Base-by-base conservation (phyloP, 208 protist species). In the Willaertia magna region DNA sequence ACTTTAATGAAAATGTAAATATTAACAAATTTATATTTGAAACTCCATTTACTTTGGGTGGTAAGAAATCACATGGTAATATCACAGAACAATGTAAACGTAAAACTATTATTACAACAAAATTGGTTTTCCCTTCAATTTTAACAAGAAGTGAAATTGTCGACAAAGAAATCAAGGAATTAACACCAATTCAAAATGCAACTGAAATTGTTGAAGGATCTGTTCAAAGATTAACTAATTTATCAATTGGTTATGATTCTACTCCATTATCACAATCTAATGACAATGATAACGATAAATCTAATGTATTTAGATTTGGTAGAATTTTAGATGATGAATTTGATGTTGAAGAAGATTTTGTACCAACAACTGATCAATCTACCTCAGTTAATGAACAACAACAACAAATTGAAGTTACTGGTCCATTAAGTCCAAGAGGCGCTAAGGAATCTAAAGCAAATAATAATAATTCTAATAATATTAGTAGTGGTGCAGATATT, bases 41-140 rank as follows among this genome's bases (percentile, higher is more conserved):
- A 47, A 92, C 89, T n/a, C 91, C 91, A 30, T 93, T 92, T 44
- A 93, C 91, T 9, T 76, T 90, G 39, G 74, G 40, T 51, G 89
- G 90, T 26, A 74, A 74, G 42, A 91, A 90, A 49, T 75, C 85
- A 39, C 87, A 91, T 39, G 89, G 89, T 20, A 40, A 49, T 43
- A 87, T 93, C 18, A 87, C 55, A 7, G 90, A 93, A 30, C 90
- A 93, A 81, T 93, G 87, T 43, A 89, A 90, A 48, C 74, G 78
- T 44, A 91, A 91, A 79, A 92, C 90, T 6, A 92, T 93, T 46
- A 74, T 93, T 20, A 89, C 61, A 18, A 84, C 83, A 12, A 46
- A 81, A 30, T 85, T 81, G 16, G 40, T 83, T 40, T 93, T 93
- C 84, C 91, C 91, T 40, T 90, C 88, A 49, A 85, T 93, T 3